Percentiles rank a stretch among this genome's conserved stretches.
These are phyloP conservation scores for Fabrea salina DNA, from an alignment of 169 alveolate genomes.

Conservation along the genomic window DNA sequence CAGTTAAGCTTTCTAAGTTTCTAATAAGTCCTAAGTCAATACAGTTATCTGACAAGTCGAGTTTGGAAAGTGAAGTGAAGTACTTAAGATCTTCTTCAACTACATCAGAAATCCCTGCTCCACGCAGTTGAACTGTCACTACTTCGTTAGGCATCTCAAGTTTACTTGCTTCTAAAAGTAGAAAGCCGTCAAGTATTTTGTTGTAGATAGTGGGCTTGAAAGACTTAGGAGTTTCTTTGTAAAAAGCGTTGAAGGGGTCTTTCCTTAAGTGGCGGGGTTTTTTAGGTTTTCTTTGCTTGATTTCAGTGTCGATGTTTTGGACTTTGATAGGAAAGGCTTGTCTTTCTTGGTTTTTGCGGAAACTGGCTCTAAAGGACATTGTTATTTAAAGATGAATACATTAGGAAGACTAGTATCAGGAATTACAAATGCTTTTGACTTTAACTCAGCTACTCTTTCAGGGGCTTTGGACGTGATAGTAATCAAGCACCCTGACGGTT, in stretches of 20 bases:
- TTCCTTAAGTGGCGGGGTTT: background rate
- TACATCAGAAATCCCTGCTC: slow-evolving; percentile 52
- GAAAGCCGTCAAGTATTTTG: slow-evolving; percentile 56
- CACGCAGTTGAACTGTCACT: slow-evolving; percentile 44
- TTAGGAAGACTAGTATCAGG: background rate
- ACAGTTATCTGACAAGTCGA: slow-evolving; percentile 52
- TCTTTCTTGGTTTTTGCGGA: slow-evolving; percentile 25
- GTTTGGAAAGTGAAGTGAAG: slow-evolving; percentile 46
- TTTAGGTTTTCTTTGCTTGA: background rate
- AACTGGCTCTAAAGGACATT: too few species aligned
- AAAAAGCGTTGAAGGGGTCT: slow-evolving; percentile 26
- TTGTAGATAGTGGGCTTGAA: slow-evolving; percentile 31
- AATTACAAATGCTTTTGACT: background rate
- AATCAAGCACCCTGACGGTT: slow-evolving; percentile 31
- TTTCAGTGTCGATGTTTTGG: slow-evolving; percentile 38
- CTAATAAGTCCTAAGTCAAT: slow-evolving; percentile 42
- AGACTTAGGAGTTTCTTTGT: slow-evolving; percentile 36
- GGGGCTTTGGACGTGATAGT: slow-evolving; percentile 38
- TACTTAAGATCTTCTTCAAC: slow-evolving; percentile 61
- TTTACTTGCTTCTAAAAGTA: slow-evolving; percentile 46
- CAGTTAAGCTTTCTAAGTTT: slow-evolving; percentile 41
- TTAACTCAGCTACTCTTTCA: slow-evolving; percentile 22
- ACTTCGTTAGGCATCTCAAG: slow-evolving; percentile 64
- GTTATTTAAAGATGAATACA: too few species aligned
- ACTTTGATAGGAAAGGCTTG: slow-evolving; percentile 49